phyloP scores from a whole-genome alignment of 805 yeast species.

The Citeromyces nyonsensis region DNA sequence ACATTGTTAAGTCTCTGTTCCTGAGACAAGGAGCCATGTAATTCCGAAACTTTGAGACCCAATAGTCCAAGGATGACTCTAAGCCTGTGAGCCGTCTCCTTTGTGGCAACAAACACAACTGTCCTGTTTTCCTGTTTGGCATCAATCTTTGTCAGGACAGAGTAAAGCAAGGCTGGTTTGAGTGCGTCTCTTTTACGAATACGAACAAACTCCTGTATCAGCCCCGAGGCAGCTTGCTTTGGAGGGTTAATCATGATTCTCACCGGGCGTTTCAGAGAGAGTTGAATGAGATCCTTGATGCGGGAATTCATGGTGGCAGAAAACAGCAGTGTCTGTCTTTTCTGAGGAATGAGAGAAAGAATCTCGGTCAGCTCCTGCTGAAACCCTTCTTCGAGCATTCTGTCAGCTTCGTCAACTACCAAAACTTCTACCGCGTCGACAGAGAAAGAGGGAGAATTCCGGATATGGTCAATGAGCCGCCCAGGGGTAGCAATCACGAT shows the following conservation, averaged over 20 bases:
- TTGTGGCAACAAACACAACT: slow-evolving; percentile 85
- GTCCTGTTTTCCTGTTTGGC: slow-evolving; percentile 49
- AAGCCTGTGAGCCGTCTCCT: slow-evolving; percentile 78
- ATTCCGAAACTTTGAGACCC: slow-evolving; percentile 66
- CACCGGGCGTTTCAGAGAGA: slow-evolving; percentile 82
- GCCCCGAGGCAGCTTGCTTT: slow-evolving; percentile 81
- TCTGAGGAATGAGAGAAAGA: slow-evolving; percentile 70
- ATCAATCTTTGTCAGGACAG: slow-evolving; percentile 54
- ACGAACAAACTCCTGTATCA: slow-evolving; percentile 88
- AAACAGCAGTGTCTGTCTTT: slow-evolving; percentile 85
- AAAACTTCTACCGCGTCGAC: slow-evolving; percentile 86
- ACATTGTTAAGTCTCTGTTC: slow-evolving; percentile 87
- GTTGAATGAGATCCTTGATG: slow-evolving; percentile 74
- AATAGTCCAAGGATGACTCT: slow-evolving; percentile 62
- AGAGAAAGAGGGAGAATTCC: slow-evolving; percentile 86
- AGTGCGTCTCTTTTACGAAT: slow-evolving; percentile 77
- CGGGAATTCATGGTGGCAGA: slow-evolving; percentile 97
- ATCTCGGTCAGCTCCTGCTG: slow-evolving; percentile 90
- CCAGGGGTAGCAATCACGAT: slow-evolving; percentile 97
- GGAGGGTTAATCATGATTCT: slow-evolving; percentile 95
- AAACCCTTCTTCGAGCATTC: slow-evolving; percentile 99
- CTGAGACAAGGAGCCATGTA: slow-evolving; percentile 75
- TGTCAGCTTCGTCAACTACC: slow-evolving; percentile 95
- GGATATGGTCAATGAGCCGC: slow-evolving; percentile 90
- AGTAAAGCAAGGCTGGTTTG: slow-evolving; percentile 71